Evolutionary conservation across 306 rosid species (phyloP).

Genomic region (Vicia villosa): DNA sequence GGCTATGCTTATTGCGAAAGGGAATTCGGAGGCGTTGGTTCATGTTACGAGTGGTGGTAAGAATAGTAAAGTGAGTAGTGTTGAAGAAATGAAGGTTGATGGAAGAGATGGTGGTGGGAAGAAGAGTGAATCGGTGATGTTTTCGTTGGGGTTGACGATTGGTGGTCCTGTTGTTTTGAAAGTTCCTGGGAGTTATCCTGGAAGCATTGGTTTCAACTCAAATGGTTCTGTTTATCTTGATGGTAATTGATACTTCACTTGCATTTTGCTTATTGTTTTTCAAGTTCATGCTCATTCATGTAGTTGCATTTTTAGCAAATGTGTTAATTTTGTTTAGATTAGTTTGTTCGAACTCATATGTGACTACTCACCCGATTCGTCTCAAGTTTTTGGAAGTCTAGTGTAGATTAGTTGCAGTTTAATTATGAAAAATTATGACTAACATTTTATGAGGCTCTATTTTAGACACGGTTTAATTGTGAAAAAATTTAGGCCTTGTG

Average conservation of each 20-base stretch:
- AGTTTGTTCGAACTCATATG: not conserved
- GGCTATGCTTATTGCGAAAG: constrained; percentile 59
- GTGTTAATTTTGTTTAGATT: not conserved
- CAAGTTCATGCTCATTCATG: constrained; percentile 4
- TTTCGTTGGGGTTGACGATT: constrained; percentile 69
- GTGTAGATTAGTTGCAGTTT: too few species aligned
- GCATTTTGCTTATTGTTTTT: constrained; percentile 7
- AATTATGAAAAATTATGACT: too few species aligned
- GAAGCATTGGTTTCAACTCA: constrained; percentile 93
- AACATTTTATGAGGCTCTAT: too few species aligned
- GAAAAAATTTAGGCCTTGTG: too few species aligned
- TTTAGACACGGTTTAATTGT: too few species aligned
- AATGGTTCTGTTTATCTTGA: constrained; percentile 88
- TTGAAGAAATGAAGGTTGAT: constrained; percentile 61
- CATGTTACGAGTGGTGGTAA: constrained; percentile 50
- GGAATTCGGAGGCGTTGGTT: constrained; percentile 63
- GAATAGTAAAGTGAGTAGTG: constrained; percentile 44
- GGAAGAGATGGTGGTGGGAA: constrained; percentile 44
- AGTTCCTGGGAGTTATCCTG: constrained; percentile 80
- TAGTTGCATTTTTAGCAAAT: not conserved
- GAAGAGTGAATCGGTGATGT: constrained; percentile 48
- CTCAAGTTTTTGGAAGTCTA: too few species aligned
- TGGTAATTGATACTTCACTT: constrained; percentile 46
- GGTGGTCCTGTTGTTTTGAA: constrained; percentile 63
- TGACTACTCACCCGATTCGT: too few species aligned